These are phyloP conservation scores for Acer campestre DNA, from an alignment of 345 rosid genomes.

Conservation along the genomic window DNA sequence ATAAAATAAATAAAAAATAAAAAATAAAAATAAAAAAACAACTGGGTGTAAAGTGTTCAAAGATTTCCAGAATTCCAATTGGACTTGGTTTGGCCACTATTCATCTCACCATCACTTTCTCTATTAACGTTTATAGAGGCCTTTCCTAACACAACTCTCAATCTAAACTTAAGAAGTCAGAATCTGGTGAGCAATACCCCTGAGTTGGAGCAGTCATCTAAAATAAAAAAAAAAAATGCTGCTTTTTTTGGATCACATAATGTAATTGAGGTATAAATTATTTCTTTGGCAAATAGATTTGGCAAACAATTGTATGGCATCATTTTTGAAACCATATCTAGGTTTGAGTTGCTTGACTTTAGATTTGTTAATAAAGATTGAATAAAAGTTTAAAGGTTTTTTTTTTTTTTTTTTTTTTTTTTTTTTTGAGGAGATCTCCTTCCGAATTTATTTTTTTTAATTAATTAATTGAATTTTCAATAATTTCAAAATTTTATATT, in stretches of 20 bases:
- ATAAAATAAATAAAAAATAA: too few relatives aligned
- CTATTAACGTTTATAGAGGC: slow-evolving; percentile 72
- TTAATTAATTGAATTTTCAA: too few relatives aligned
- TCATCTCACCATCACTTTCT: slow-evolving; percentile 71
- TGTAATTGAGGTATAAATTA: too few relatives aligned
- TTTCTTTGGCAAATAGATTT: neutral
- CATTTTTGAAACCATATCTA: neutral
- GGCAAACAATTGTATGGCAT: neutral
- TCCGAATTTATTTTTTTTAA: too few relatives aligned
- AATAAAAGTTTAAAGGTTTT: too few relatives aligned
- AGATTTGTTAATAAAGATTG: too few relatives aligned
- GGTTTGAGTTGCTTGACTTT: neutral
- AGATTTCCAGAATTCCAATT: too few relatives aligned
- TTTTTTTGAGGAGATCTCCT: too few relatives aligned
- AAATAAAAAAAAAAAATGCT: neutral
- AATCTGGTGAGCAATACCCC: slow-evolving; percentile 20
- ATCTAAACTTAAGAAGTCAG: slow-evolving; percentile 38
- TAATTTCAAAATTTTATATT: too few relatives aligned
- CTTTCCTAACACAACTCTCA: slow-evolving; percentile 76
- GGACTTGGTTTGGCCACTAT: slow-evolving; percentile 71
- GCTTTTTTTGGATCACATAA: neutral
- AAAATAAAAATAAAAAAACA: neutral
- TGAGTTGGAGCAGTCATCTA: slow-evolving; percentile 9
- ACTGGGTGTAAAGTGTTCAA: slow-evolving; percentile 72
- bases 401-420: too few relatives aligned